Conservation (phyloP, 768 basidiomycete species). For the Candolleomyces efflorescens region DNA sequence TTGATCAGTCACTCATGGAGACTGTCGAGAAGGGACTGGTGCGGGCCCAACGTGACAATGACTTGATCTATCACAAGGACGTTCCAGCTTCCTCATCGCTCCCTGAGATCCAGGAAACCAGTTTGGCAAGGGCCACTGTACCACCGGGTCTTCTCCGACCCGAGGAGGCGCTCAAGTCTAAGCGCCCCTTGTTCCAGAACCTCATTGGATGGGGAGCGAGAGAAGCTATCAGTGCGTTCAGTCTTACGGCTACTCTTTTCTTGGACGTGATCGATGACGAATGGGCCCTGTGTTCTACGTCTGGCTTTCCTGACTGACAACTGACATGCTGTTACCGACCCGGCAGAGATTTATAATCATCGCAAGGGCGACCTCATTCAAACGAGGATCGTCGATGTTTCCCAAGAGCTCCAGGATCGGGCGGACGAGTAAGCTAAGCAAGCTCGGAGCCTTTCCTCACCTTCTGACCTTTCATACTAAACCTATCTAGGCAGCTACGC, state of each 20-base stretch:
- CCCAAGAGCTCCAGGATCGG: constrained; percentile 58
- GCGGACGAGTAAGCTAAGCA: constrained; percentile 50
- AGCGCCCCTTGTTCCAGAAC: constrained; percentile 63
- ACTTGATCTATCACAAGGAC: constrained; percentile 90
- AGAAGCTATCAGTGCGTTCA: constrained; percentile 74
- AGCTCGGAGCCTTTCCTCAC: neutral
- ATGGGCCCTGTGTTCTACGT: no score
- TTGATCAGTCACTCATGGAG: constrained; percentile 68
- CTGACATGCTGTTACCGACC: neutral
- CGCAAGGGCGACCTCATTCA: constrained; percentile 67
- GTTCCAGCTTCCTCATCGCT: constrained; percentile 73
- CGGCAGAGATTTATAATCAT: constrained; percentile 79
- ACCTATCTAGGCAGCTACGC: constrained; percentile 54
- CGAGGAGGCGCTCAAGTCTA: constrained; percentile 45
- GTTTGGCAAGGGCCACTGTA: constrained; percentile 58
- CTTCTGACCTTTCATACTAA: neutral
- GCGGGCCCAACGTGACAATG: constrained; percentile 87
- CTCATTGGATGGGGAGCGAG: constrained; percentile 85
- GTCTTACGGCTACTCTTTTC: neutral
- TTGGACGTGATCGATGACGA: no score
- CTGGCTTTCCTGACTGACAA: no score
- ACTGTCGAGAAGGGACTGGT: constrained; percentile 60
- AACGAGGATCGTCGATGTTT: constrained; percentile 58
- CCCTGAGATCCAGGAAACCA: constrained; percentile 54
- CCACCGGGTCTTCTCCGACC: constrained; percentile 59